These are phyloP conservation scores for Cucurbita ficifolia DNA, from an alignment of 306 rosid genomes.

Conservation along the genomic window DNA sequence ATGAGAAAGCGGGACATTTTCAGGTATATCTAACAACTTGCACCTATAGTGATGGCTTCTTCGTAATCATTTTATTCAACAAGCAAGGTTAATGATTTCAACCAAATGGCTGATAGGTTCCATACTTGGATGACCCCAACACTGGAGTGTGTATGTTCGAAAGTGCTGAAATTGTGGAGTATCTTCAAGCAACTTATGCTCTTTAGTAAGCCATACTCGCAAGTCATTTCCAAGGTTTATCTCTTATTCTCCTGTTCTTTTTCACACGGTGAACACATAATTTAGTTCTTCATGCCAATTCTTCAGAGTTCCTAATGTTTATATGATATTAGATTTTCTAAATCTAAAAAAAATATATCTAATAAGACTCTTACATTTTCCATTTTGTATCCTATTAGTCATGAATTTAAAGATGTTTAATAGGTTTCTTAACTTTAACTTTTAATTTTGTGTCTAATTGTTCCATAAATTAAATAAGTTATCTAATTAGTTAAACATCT, in stretches of 20 bases:
- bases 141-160: slow-evolving; percentile 90
- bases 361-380: no score
- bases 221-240: slow-evolving; percentile 5
- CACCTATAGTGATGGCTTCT: not conserved
- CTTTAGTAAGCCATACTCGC: slow-evolving; percentile 18
- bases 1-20: slow-evolving; percentile 46
- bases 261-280: not conserved
- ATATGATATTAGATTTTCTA: no score
- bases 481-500: not conserved
- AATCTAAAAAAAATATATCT: no score
- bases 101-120: slow-evolving; percentile 43
- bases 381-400: no score
- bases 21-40: slow-evolving; percentile 43
- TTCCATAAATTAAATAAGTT: no score
- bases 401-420: no score
- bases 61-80: not conserved
- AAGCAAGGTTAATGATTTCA: not conserved
- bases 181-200: slow-evolving; percentile 71
- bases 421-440: not conserved
- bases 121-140: slow-evolving; percentile 87
- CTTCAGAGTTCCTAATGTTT: no score
- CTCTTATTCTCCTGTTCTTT: not conserved
- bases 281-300: not conserved
- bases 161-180: slow-evolving; percentile 86
- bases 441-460: not conserved